A percentile compares a stretch with the other conserved stretches of the same genome.
Conservation (phyloP, 805 yeast species). For the Debaryomyces tyrocola region DNA sequence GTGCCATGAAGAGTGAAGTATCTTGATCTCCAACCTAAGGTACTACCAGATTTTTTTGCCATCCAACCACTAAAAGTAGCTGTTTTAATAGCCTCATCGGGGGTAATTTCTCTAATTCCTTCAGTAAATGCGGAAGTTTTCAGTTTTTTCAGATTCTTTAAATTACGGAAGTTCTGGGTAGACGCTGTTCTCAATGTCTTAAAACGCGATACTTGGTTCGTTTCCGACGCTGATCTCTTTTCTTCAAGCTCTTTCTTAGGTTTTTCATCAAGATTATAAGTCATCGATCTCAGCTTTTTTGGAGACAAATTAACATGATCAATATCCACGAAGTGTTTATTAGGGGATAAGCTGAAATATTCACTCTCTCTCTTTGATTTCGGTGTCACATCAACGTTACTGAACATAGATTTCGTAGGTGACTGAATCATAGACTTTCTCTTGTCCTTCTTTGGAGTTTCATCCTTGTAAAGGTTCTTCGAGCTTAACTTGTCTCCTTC, state of each 20-base stretch:
- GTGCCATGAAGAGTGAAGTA: conserved; percentile 89
- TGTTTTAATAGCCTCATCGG: conserved; percentile 72
- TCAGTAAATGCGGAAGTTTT: conserved; percentile 82
- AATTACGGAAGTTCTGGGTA: conserved; percentile 47
- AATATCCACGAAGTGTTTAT: conserved; percentile 21
- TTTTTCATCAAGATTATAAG: conserved; percentile 12
- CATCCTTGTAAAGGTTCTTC: conserved; percentile 1
- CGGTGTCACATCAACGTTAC: conserved; percentile 22
- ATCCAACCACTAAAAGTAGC: conserved; percentile 92
- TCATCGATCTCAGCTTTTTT: conserved; percentile 26
- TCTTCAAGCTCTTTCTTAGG: conserved; percentile 13
- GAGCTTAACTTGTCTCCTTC: not conserved
- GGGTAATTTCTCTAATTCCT: conserved; percentile 76
- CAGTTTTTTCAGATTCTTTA: conserved; percentile 53
- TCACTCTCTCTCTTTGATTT: conserved; percentile 19
- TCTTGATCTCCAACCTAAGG: conserved; percentile 86
- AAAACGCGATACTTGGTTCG: conserved; percentile 37
- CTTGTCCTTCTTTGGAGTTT: conserved; percentile 2
- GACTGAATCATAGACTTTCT: not conserved
- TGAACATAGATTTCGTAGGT: not conserved
- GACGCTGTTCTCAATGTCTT: conserved; percentile 56
- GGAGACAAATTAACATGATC: conserved; percentile 37
- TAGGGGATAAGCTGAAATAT: conserved; percentile 4
- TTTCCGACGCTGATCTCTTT: conserved; percentile 38
- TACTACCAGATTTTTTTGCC: conserved; percentile 81